These are phyloP conservation scores for Helotiales sp. DNA, from an alignment of 2,329 filamentous ascomycete species.

Conservation along the genomic window DNA sequence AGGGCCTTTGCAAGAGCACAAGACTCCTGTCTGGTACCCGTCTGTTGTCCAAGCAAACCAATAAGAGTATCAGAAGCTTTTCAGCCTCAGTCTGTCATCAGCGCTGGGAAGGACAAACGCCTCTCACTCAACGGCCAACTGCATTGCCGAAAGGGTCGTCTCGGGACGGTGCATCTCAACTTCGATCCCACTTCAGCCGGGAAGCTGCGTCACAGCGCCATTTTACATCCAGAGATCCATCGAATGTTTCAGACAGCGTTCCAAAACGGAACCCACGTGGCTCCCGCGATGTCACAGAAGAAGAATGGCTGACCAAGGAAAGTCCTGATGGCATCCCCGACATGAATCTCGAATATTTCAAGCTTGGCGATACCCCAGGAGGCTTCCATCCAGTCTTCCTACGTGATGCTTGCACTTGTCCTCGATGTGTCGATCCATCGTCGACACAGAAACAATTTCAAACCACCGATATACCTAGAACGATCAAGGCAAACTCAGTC, in stretches of 20 bases:
- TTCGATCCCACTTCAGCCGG: neutral
- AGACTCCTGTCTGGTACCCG: neutral
- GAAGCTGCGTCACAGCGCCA: neutral
- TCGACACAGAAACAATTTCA: conserved; percentile 69
- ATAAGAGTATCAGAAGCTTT: neutral
- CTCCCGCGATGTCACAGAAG: neutral
- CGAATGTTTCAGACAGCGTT: neutral
- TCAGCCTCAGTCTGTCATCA: neutral
- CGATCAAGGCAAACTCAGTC: conserved; percentile 48
- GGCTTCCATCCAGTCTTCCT: conserved; percentile 45
- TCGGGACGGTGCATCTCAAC: conserved; percentile 14
- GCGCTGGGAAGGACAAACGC: neutral
- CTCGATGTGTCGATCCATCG: conserved; percentile 60
- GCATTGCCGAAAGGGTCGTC: conserved; percentile 22
- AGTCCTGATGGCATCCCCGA: conserved; percentile 16
- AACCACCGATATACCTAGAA: conserved; percentile 64
- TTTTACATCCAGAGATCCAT: neutral
- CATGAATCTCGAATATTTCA: conserved; percentile 13
- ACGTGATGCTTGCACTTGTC: conserved; percentile 63
- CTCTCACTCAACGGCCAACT: conserved; percentile 9
- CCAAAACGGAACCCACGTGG: no score
- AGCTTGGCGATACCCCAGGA: conserved; percentile 3
- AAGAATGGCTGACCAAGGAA: neutral
- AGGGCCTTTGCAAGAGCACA: neutral
- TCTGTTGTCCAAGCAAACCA: neutral